These are phyloP conservation scores for Colletotrichum sp. DNA, from an alignment of 2,329 filamentous ascomycete species.

Conservation along the genomic window DNA sequence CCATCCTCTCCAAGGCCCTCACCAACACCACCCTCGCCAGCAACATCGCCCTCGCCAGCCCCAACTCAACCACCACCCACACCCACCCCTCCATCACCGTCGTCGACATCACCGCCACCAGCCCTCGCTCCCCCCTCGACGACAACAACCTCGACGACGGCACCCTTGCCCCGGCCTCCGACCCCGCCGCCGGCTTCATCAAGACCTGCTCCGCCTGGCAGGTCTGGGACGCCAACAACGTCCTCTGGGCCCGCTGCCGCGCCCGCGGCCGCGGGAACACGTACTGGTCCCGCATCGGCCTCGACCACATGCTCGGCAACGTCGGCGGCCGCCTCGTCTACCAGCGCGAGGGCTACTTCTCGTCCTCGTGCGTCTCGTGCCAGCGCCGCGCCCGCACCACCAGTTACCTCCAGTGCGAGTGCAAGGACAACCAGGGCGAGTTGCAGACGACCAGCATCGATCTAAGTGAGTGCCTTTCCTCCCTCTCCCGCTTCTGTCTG, in stretches of 20 bases:
- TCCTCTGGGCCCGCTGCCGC: not conserved
- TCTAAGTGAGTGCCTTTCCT: not conserved
- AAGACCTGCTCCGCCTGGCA: not conserved
- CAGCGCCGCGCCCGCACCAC: not conserved
- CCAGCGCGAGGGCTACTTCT: not conserved
- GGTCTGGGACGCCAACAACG: not conserved
- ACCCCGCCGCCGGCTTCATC: not conserved
- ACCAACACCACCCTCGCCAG: not conserved
- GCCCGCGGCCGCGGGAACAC: not conserved
- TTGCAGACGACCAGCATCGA: not conserved
- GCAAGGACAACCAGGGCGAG: not conserved
- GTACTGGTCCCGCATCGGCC: not conserved
- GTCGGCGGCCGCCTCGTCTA: not conserved
- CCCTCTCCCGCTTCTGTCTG: no score
- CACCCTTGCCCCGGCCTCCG: not conserved
- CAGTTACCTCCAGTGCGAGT: not conserved
- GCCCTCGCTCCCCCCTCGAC: not conserved
- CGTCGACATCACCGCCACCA: not conserved
- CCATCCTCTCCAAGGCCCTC: not conserved
- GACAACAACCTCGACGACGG: not conserved
- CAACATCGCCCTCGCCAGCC: not conserved
- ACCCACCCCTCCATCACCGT: not conserved
- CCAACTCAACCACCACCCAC: not conserved
- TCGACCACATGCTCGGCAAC: slow-evolving; percentile 12
- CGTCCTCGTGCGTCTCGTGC: not conserved